A percentile compares a stretch with the other conserved stretches of the same genome.
phyloP scores from a whole-genome alignment of 2,329 filamentous ascomycete genomes.

The Aspergillus intermedius region DNA sequence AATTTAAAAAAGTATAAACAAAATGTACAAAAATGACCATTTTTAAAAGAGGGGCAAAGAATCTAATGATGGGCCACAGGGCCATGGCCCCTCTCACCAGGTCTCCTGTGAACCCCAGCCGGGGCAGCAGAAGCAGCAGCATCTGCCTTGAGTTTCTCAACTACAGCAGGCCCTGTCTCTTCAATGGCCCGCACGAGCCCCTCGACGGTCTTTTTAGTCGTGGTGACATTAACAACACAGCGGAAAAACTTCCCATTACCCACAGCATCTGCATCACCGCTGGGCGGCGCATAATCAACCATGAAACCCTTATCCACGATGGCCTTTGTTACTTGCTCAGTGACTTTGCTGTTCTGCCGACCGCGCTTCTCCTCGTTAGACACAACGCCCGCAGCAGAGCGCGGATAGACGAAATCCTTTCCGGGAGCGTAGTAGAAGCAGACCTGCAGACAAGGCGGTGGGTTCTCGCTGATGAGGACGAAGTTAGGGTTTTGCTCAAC shows the following conservation, averaged over 20 bases:
- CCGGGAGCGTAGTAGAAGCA: slow-evolving; percentile 80
- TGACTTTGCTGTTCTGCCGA: slow-evolving; percentile 50
- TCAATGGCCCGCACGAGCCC: slow-evolving; percentile 56
- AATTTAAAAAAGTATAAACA: not conserved
- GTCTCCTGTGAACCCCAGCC: slow-evolving; percentile 14
- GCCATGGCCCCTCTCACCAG: slow-evolving; percentile 28
- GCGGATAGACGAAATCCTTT: slow-evolving; percentile 42
- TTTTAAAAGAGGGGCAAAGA: not conserved
- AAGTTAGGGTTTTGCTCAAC: slow-evolving; percentile 56
- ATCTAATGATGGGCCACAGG: slow-evolving; percentile 23
- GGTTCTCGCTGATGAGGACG: slow-evolving; percentile 64
- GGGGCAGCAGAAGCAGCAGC: slow-evolving; percentile 3
- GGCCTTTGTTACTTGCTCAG: slow-evolving; percentile 48
- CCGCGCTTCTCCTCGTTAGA: slow-evolving; percentile 30
- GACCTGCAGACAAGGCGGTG: slow-evolving; percentile 83
- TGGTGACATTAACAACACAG: slow-evolving; percentile 61
- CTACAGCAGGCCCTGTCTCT: slow-evolving; percentile 35
- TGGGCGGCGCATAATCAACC: slow-evolving; percentile 58
- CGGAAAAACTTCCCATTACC: slow-evolving; percentile 60
- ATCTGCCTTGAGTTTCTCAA: slow-evolving; percentile 21
- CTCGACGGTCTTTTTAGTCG: slow-evolving; percentile 54
- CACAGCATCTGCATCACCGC: slow-evolving; percentile 42
- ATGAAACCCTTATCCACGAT: slow-evolving; percentile 60
- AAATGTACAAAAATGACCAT: not conserved
- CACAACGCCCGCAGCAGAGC: slow-evolving; percentile 14